These are phyloP conservation scores for Xeromyces bisporus DNA, from an alignment of 495 filamentous ascomycete species.

Conservation along the genomic window DNA sequence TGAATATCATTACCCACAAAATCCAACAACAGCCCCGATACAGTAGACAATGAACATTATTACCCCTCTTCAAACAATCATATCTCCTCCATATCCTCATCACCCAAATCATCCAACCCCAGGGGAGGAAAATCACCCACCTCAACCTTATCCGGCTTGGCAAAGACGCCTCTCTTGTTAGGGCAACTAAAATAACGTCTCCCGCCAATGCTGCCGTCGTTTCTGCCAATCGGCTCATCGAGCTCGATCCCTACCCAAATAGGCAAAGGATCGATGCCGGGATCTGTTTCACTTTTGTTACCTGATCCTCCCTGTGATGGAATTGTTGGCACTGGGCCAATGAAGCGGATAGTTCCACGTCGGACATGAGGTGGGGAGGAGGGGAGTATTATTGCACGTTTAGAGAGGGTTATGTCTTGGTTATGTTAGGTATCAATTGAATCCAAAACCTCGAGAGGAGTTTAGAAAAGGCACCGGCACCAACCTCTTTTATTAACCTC, in stretches of 20 bases:
- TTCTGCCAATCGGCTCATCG: conserved; percentile 79
- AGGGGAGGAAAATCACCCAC: conserved; percentile 67
- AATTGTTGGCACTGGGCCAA: conserved; percentile 70
- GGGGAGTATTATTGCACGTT: conserved; percentile 26
- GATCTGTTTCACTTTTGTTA: conserved; percentile 7
- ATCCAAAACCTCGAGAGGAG: neutral
- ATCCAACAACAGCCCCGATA: neutral
- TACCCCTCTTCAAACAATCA: conserved; percentile 27
- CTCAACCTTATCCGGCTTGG: conserved; percentile 78
- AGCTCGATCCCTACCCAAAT: conserved; percentile 76
- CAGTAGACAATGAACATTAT: neutral
- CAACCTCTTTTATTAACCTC: conserved; percentile 48
- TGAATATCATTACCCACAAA: conserved; percentile 2
- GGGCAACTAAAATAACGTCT: conserved; percentile 58
- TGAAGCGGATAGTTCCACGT: conserved; percentile 66
- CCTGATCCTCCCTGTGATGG: conserved; percentile 33
- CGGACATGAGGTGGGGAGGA: conserved; percentile 41
- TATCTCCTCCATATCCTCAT: conserved; percentile 83
- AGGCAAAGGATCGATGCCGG: conserved; percentile 27
- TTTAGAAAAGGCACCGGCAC: no score
- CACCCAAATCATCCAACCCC: conserved; percentile 40
- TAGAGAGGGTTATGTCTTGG: conserved; percentile 17
- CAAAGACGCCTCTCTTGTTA: conserved; percentile 66
- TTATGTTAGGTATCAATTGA: neutral
- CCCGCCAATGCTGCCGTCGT: conserved; percentile 70